phyloP scores from a whole-genome alignment of 306 rosid genomes.

The Nissolia schottii region DNA sequence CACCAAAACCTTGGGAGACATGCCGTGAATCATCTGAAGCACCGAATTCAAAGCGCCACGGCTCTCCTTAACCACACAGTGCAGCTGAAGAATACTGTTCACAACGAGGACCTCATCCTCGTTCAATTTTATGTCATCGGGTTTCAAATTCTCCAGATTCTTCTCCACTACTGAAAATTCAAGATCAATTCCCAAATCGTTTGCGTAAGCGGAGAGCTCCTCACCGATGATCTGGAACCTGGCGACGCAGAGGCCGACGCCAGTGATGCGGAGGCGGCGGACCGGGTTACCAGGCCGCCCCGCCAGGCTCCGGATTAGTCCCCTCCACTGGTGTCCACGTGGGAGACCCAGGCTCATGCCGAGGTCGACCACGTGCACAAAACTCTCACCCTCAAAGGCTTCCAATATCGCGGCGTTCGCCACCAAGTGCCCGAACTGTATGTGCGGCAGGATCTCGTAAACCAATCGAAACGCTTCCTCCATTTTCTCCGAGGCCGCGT shows the following conservation, averaged over 20 bases:
- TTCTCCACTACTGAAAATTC: conserved; percentile 53
- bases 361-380: conserved; percentile 69
- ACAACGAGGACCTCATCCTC: conserved; percentile 68
- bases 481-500: conserved; percentile 50
- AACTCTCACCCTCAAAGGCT: conserved; percentile 96
- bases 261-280: conserved; percentile 49
- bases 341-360: conserved; percentile 76
- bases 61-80: conserved; percentile 85
- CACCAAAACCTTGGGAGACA: conserved; percentile 58
- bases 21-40: conserved; percentile 59
- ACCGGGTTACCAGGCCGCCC: conserved; percentile 14
- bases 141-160: conserved; percentile 50
- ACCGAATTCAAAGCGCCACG: conserved; percentile 82
- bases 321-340: conserved; percentile 74
- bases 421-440: conserved; percentile 81
- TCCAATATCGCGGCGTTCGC: conserved; percentile 74
- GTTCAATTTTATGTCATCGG: conserved; percentile 41
- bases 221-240: conserved; percentile 52
- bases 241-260: conserved; percentile 48
- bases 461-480: conserved; percentile 69
- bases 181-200: conserved; percentile 40
- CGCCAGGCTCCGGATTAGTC: conserved; percentile 53
- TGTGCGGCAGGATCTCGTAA: conserved; percentile 70
- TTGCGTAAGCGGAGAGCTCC: conserved; percentile 49
- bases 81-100: conserved; percentile 81